Conservation (phyloP, 2,329 filamentous ascomycete genomes). For the Xylariales sp. region DNA sequence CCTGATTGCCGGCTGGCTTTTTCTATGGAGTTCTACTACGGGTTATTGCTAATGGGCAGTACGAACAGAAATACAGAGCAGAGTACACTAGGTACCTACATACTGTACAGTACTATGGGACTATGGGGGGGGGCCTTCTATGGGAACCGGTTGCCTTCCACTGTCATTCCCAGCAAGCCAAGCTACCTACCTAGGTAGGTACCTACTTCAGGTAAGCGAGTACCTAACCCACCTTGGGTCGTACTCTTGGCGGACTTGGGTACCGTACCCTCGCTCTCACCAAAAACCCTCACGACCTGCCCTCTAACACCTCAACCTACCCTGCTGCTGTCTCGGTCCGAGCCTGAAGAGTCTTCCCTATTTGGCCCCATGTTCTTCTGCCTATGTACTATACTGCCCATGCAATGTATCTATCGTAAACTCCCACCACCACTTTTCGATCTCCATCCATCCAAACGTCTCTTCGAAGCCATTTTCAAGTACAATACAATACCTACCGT, state of each 20-base stretch:
- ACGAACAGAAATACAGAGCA: too few relatives aligned
- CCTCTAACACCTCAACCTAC: background rate
- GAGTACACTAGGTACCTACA: too few relatives aligned
- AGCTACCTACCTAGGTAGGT: background rate
- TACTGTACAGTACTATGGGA: too few relatives aligned
- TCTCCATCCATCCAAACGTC: background rate
- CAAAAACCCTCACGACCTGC: too few relatives aligned
- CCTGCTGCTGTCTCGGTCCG: slow-evolving; percentile 18
- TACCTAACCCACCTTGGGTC: background rate
- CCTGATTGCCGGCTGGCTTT: background rate
- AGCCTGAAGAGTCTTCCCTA: slow-evolving; percentile 9
- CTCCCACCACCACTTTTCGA: background rate
- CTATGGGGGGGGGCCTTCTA: too few relatives aligned
- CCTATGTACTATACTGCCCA: too few relatives aligned
- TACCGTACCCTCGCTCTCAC: background rate
- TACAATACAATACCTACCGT: background rate
- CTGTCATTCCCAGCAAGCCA: background rate
- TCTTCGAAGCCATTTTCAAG: background rate
- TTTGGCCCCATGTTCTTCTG: background rate
- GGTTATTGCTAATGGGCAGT: too few relatives aligned
- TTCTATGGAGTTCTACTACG: background rate
- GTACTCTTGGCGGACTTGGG: background rate
- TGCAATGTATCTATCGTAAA: too few relatives aligned
- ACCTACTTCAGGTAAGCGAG: background rate
- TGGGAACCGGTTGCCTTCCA: slow-evolving; percentile 7